Base-by-base conservation (phyloP, 306 rosid genomes). In the Crotalaria pallida region DNA sequence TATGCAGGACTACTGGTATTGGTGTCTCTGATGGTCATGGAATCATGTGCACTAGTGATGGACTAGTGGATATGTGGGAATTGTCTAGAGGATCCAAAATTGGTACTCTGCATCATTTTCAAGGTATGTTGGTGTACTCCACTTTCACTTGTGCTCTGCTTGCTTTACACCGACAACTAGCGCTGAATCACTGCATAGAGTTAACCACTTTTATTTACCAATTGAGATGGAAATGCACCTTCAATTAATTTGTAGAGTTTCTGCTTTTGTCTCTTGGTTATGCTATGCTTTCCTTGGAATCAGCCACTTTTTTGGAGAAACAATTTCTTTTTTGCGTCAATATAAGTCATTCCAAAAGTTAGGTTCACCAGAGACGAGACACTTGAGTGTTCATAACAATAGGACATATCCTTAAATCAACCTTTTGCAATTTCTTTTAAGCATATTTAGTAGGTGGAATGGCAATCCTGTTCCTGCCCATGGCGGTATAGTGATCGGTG, bases 1-100 rank as follows among this genome's bases (percentile, higher is more conserved):
- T 34, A n/a, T 34, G 80, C 87, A 92, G 98, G 63, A 79, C 86
- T 72, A 67, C 84, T 67, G 82, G 75, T 2, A 69, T 80, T 56
- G 91, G 96, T 43, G 86, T 92, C 69, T 89, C 83, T 22, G 82
- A 82, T 77, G 85, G 91, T 51, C 82, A 77, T 43, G 98, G 98
- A 43, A 82, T 92, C 68, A 75, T 83, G 10, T 74, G 92, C 52
- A 82, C 92, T 1, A 34, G 69, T 71, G 92, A 88, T 13, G 98
- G 96, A 47, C 67, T 67, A 43, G 96, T 86, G 65, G 82, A 83
- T 52, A 55, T 74, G 77, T 92, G 98, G 93, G 96, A 88, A 56
- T 60, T 92, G 76, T 74, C 84, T 50, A 81, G 89, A 23, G 96
- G 98, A 81, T 57, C 88, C 31, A 82, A 86, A 74, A 62, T 85